Percentiles rank a stretch among this genome's conserved stretches.
phyloP scores from a whole-genome alignment of 1,284 basidiomycete genomes.

The Malassezia yamatoensis region DNA sequence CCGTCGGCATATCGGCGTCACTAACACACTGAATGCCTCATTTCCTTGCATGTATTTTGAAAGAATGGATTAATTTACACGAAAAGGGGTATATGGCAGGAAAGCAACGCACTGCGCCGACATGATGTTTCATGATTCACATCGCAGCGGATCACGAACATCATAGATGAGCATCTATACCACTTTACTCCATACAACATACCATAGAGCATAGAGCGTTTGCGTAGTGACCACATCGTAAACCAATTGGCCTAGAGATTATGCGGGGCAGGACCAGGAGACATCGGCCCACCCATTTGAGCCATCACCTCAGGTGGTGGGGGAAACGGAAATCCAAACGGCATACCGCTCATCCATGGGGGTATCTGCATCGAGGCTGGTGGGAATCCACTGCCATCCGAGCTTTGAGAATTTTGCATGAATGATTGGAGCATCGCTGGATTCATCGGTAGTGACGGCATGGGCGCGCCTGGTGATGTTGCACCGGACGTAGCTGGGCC shows the following conservation, averaged over 20 bases:
- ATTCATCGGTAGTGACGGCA: constrained; percentile 4
- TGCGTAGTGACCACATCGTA: neutral
- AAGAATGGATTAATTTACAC: too few relatives aligned
- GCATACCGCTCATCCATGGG: constrained; percentile 4
- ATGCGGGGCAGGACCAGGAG: too few relatives aligned
- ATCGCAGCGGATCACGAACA: neutral
- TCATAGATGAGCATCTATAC: constrained; percentile 10
- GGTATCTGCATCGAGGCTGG: constrained; percentile 1
- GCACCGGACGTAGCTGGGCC: neutral
- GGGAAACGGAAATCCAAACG: constrained; percentile 14
- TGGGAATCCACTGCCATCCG: neutral
- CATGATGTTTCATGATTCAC: too few relatives aligned
- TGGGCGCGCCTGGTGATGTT: neutral
- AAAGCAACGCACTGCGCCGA: too few relatives aligned
- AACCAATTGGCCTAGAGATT: too few relatives aligned
- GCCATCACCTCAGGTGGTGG: constrained; percentile 6
- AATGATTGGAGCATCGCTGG: neutral
- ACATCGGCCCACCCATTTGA: neutral
- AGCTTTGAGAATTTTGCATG: neutral
- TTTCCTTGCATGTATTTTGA: too few relatives aligned
- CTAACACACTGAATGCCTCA: too few relatives aligned
- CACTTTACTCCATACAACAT: neutral
- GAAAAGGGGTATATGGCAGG: neutral
- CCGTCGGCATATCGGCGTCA: too few relatives aligned
- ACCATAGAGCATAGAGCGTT: neutral